Evolutionary conservation across 1,284 basidiomycete genomes (phyloP), one percentile per base, ranked within the genome.

Genomic region (Leccinum angustisporum): DNA sequence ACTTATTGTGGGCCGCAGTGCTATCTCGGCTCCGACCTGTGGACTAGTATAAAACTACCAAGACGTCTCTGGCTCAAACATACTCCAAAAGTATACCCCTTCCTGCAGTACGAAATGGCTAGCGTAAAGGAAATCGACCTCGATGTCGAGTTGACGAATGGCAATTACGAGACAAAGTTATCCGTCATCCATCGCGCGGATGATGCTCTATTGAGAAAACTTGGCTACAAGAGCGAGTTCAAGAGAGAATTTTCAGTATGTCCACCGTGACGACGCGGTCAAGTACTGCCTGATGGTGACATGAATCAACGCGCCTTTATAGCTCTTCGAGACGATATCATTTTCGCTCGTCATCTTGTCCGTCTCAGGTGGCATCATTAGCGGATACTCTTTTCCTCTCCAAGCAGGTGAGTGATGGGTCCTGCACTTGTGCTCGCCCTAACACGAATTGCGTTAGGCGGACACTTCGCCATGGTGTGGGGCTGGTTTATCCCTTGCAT

Each of bases 151-250:
- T 61, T 50, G 27, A 27, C 48, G 4, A 16, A 59, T 27, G 30
- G 58, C 57, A 40, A 31, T 21, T 21, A 58, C 31, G 65, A 56
- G n/a, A 50, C 43, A 5, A 21, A 51, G 1, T 5, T 63, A n/a
- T 53, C 61, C 46, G 48, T 33, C 3, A n/a, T 69, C 16, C 68
- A 67, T 46, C 55, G n/a, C n/a, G 76, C 77, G 8, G 85, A 87
- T 66, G 77, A 86, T 70, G 76, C 71, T 1, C 76, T 83, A 27
- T 81, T 90, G 43, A 83, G 85, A 11, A 76, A 81, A 63, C 79
- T 90, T n/a, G 88, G 88, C 1, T 91, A 91, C 75, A 88, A 82
- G 76, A 81, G 83, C 71, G 87, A 90, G 73, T 90, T 91, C 73
- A 85, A 78, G 67, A 82, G 88, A 55, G 87, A 90, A 72, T 90